Evolutionary conservation across 352 stramenopile species (phyloP), one percentile per base, ranked within the genome.

Genomic region (Globisporangium nodosum): DNA sequence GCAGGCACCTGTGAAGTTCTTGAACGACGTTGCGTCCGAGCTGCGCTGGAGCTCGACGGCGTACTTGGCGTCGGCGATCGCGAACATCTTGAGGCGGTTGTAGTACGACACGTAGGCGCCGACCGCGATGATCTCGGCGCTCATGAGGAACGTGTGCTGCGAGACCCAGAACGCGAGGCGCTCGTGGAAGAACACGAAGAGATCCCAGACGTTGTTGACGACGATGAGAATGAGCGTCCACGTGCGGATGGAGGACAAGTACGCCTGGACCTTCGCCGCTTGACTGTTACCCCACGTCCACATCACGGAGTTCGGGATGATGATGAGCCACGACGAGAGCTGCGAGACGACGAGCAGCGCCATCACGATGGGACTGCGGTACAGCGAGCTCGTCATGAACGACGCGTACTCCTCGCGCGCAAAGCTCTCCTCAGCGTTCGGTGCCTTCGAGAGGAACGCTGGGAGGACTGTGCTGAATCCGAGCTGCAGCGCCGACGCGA

Each of bases 271-370:
- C 54, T 68, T 69, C 27, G 54, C 63, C 9, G 51, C 47, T 3
- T 48, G 43, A 1, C 69, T 78, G 52, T 55, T 56, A 40, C 70
- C 70, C 55, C 76, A 77, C 11, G 63, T 69, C 60, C 70, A 84
- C 35, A 83, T 70, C 37, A 76, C 64, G 30, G 75, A 66, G 33
- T 85, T 78, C 1, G 74, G 76, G 16, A 85, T 54, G 33, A 68
- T 63, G 3, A 78, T 60, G n/a, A 77, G 48, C 80, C 80, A 88
- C 27, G 77, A 90, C 51, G 35, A 11, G 21, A 56, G 1, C 21
- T 61, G 49, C 18, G 40, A 27, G 9, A 60, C 46, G 20, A 51
- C 1, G 18, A 57, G 15, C 16, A 57, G 27, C 18, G 39, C 21
- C 15, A 42, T 40, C 24, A 49, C 21, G 47, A 88, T 49, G 37